Evolutionary conservation across 176 grass and related monocot genomes (phyloP).

Genomic region (Elaeis guineensis): DNA sequence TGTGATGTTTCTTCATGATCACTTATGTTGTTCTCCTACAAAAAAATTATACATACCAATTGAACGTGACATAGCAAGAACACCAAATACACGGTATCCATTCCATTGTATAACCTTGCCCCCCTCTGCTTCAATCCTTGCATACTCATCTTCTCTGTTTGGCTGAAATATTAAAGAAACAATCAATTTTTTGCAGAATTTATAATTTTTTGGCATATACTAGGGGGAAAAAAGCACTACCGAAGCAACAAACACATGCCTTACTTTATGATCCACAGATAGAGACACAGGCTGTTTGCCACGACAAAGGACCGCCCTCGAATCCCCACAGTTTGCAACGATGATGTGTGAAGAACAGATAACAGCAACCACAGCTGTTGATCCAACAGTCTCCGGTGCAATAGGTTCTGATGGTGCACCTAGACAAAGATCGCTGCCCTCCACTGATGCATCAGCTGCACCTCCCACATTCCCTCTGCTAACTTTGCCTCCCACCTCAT

Average conservation of each 20-base stretch:
- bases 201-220: too few relatives aligned
- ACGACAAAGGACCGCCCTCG: conserved; percentile 71
- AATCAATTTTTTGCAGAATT: background rate
- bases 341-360: conserved; percentile 65
- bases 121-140: conserved; percentile 42
- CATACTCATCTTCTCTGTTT: conserved; percentile 56
- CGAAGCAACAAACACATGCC: background rate
- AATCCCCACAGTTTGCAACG: conserved; percentile 86
- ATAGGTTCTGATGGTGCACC: conserved; percentile 23
- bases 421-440: background rate
- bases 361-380: conserved; percentile 62
- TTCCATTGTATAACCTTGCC: conserved; percentile 73
- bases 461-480: conserved; percentile 9
- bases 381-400: conserved; percentile 74
- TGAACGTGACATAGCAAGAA: conserved; percentile 16
- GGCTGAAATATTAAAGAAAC: conserved; percentile 16
- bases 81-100: conserved; percentile 25
- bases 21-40: too few relatives aligned
- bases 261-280: conserved; percentile 84
- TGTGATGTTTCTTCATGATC: too few relatives aligned
- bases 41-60: conserved; percentile 5
- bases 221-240: too few relatives aligned
- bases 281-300: conserved; percentile 58
- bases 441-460: background rate
- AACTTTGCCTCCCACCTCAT: conserved; percentile 43